Percentiles rank a stretch among this genome's conserved stretches.
These are phyloP conservation scores for Xylaria sp. DNA, from an alignment of 2,329 filamentous ascomycete species.

Conservation along the genomic window DNA sequence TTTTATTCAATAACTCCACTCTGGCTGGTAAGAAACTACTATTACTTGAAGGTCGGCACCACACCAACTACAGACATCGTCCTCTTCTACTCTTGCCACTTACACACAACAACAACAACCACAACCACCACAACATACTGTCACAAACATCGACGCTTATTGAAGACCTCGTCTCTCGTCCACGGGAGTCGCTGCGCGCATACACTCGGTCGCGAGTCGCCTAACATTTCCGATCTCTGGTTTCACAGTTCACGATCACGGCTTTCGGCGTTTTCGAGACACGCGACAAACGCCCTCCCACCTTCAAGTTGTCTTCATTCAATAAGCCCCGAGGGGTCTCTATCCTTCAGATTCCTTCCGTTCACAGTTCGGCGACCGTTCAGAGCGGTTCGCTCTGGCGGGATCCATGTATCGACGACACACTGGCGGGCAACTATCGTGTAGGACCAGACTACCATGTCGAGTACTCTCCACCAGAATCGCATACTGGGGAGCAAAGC, in stretches of 20 bases:
- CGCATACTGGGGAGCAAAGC: slow-evolving; percentile 59
- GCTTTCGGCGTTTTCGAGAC: slow-evolving; percentile 31
- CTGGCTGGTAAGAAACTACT: slow-evolving; percentile 24
- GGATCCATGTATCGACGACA: slow-evolving; percentile 67
- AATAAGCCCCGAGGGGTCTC: slow-evolving; percentile 51
- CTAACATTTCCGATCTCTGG: slow-evolving; percentile 29
- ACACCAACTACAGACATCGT: slow-evolving; percentile 8
- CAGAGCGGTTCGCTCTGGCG: slow-evolving; percentile 73
- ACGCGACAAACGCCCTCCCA: slow-evolving; percentile 30
- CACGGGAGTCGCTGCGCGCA: slow-evolving; percentile 27
- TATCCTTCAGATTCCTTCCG: slow-evolving; percentile 52
- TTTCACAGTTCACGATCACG: slow-evolving; percentile 27
- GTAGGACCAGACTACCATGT: slow-evolving; percentile 65
- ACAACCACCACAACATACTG: too few species aligned
- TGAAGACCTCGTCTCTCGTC: slow-evolving; percentile 17
- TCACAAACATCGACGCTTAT: slow-evolving; percentile 9
- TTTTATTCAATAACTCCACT: slow-evolving; percentile 20
- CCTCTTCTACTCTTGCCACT: neutral
- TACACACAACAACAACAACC: neutral
- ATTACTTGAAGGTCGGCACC: slow-evolving; percentile 24
- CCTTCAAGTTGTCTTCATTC: slow-evolving; percentile 33
- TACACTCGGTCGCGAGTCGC: slow-evolving; percentile 34
- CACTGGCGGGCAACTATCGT: slow-evolving; percentile 70
- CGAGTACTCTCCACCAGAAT: slow-evolving; percentile 65
- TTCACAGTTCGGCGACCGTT: slow-evolving; percentile 62